A percentile compares a stretch with the other conserved stretches of the same genome.
phyloP scores from a whole-genome alignment of 2,329 filamentous ascomycete species.

The Teratosphaeria zuluensis region DNA sequence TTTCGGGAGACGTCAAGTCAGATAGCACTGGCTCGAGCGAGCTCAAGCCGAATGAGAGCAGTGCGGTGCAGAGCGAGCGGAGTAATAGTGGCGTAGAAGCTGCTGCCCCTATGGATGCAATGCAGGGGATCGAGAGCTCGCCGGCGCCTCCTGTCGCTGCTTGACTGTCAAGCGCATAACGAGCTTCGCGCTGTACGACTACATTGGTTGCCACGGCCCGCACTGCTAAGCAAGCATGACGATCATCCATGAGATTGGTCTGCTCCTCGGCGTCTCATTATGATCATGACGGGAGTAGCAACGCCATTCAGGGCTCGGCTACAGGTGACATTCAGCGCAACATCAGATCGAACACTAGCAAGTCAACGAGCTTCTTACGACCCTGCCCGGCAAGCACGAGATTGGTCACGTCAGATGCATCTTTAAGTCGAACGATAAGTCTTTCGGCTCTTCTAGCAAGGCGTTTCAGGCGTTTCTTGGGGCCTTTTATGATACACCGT shows the following conservation, averaged over 20 bases:
- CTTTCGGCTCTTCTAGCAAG: neutral
- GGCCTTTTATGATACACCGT: neutral
- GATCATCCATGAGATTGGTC: neutral
- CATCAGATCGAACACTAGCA: neutral
- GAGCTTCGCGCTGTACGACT: neutral
- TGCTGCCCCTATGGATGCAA: conserved; percentile 22
- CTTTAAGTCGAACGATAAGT: neutral
- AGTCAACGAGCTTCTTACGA: neutral
- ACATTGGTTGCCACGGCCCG: neutral
- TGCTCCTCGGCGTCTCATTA: neutral
- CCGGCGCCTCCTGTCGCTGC: conserved; percentile 32
- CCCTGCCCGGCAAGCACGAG: neutral
- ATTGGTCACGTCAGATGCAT: neutral
- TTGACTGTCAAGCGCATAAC: neutral
- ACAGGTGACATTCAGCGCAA: neutral
- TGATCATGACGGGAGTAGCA: neutral
- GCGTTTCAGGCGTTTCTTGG: neutral
- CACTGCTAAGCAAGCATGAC: neutral
- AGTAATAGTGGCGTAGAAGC: conserved; percentile 45
- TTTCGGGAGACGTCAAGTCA: conserved; percentile 52
- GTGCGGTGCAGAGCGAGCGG: conserved; percentile 50
- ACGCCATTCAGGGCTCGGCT: neutral
- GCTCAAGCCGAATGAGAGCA: conserved; percentile 47
- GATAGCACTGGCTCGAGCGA: conserved; percentile 48
- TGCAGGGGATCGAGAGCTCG: conserved; percentile 26